Base-by-base conservation (phyloP, 495 filamentous ascomycete species). In the Penicillium coprophilum region DNA sequence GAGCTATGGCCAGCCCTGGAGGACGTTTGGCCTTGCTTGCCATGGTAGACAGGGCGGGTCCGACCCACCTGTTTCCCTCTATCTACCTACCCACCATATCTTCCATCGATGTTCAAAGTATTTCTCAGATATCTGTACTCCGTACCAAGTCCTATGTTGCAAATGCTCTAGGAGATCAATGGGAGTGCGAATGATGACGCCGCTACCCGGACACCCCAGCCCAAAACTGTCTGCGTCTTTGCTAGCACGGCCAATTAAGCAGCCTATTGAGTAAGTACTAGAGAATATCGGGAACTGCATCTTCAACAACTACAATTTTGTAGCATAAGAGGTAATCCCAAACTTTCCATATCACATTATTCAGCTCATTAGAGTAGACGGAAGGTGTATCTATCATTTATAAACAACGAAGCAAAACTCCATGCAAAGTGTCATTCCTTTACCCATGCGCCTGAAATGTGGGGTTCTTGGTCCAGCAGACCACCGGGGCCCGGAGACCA, bases 361-460 rank as follows among this genome's bases (percentile, higher is more conserved):
- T 54, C 52, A 30, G 40, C 39, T 62, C 59, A 49, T 62, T 54
- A 56, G 34, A 53, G 59, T 40, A 56, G 41, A 57, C 41, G 57
- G 50, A 54, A 58, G 49, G 55, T 58, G 57, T 63, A 63, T 59
- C 62, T 50, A 63, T 58, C 46, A 56, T 68, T 60, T 68, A 65
- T 68, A 66, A 63, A 63, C 60, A 63, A 60, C 44, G 34, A 50
- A 62, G 58, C 50, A 24, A 50, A 62, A 60, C 50, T 58, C 60
- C 57, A 63, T 59, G 62, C 59, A 55, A 53, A 58, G 41, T 54
- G 59, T 53, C 41, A 28, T 12, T 46, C 38, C 46, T 63, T 55
- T 53, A 56, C 55, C 62, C 60, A 56, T 52, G 60, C 63, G 55
- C 63, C 59, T 44, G 56, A 62, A 62, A 24, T n/a, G 12, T 32